Conservation (phyloP, 176 grass and related monocot genomes). For the Ananas comosus region DNA sequence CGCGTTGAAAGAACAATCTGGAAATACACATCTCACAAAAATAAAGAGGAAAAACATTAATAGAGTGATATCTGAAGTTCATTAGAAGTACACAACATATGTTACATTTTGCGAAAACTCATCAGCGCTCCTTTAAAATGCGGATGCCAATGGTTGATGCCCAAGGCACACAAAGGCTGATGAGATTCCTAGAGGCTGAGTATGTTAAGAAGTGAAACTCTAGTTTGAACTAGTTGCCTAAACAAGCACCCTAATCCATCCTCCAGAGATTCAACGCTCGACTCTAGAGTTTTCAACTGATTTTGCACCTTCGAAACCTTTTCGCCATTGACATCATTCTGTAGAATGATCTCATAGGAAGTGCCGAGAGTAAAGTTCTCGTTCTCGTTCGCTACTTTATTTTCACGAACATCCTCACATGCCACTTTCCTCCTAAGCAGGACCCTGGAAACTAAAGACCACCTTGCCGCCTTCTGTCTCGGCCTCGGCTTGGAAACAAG, state of each 20-base stretch:
- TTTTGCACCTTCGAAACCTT: neutral
- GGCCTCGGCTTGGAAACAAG: neutral
- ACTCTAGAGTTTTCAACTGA: neutral
- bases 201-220: conserved; percentile 4
- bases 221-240: conserved; percentile 1
- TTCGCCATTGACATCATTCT: neutral
- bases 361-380: neutral
- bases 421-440: conserved; percentile 4
- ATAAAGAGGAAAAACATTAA: too few relatives aligned
- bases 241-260: conserved; percentile 1
- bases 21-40: too few relatives aligned
- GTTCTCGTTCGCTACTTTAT: too few relatives aligned
- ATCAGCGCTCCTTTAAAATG: neutral
- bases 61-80: too few relatives aligned
- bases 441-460: neutral
- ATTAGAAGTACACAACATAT: too few relatives aligned
- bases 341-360: neutral
- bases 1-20: too few relatives aligned
- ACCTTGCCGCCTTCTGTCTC: neutral
- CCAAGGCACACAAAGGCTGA: neutral
- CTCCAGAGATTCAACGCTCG: neutral
- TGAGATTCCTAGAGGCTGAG: neutral
- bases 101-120: too few relatives aligned
- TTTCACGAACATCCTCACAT: neutral
- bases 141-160: neutral